Base-by-base conservation (phyloP, 345 rosid species). In the Salix brachista region DNA sequence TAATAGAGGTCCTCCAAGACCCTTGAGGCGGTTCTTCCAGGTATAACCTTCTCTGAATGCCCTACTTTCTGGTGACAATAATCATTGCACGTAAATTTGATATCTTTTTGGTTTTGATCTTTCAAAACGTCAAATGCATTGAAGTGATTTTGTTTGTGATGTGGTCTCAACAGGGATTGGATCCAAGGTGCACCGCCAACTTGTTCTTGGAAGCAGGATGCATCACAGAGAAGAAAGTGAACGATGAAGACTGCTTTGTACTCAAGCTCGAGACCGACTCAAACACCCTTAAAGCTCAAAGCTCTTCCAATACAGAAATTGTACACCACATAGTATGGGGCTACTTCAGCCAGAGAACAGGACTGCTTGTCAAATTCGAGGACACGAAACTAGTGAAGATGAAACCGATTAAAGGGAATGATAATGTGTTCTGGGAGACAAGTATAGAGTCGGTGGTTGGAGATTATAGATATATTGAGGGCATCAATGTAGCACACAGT, bases 291-390 rank as follows among this genome's bases (percentile, higher is more conserved):
- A 87, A 84, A 74, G 86, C 88, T 1, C 99, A 95, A 67, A 86
- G 91, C 80, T 88, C 93, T 8, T 73, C 89, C 1, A 86, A 90
- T 78, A 88, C 96, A 4, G 96, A 93, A 74, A 86, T 95, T 39
- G 58, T 89, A 42, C 96, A 93, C 84, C 99, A 95, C 69, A 91
- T 86, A 0, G 76, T 93, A n/a, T 88, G 99, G 97, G 99, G 99
- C 8, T 89, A 86, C 82, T 93, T 95, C 87, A 90, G 99, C 91
- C 97, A 93, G 74, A 79, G 94, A 30, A 91, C 97, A 6, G 97
- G 99, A 23, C 83, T 95, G 13, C 87, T 95, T 8, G 80, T 84
- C 26, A 88, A 90, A 71, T 85, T 95, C 54, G 88, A 90, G 79
- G 99, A 95, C 70, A 87, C 93, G 42, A 93, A 89, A 78, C 74